Evolutionary conservation across 352 stramenopile genomes (phyloP).

Genomic region (Plasmopara muralis): DNA sequence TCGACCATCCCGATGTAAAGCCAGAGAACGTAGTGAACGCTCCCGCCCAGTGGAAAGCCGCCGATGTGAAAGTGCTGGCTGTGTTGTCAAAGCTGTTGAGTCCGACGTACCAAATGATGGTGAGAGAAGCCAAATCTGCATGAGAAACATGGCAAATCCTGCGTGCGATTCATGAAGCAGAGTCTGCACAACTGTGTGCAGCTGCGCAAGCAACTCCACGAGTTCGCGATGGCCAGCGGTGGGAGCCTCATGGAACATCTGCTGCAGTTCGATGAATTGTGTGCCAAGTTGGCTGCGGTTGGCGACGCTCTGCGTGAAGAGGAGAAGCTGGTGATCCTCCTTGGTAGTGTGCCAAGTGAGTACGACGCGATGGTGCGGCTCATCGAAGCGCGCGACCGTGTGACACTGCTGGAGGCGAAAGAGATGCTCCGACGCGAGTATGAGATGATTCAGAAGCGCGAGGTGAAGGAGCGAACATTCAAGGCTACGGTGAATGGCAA

Average conservation of each 20-base stretch:
- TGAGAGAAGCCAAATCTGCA: conserved; percentile 2
- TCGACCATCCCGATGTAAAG: too few species aligned
- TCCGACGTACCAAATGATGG: conserved; percentile 4
- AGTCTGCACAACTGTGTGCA: conserved; percentile 10
- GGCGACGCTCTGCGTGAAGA: neutral
- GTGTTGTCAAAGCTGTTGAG: neutral
- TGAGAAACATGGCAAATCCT: neutral
- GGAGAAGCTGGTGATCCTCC: conserved; percentile 7
- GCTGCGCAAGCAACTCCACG: conserved; percentile 4
- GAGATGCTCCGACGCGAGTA: conserved; percentile 4
- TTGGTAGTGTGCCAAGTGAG: conserved; percentile 4
- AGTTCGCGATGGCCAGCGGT: too few species aligned
- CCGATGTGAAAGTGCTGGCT: neutral
- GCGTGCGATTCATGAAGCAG: conserved; percentile 7
- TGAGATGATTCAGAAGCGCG: neutral
- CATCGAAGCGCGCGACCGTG: neutral
- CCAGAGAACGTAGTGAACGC: too few species aligned
- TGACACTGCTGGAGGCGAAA: neutral
- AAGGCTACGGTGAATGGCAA: too few species aligned
- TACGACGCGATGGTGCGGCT: conserved; percentile 5
- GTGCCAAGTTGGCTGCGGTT: too few species aligned
- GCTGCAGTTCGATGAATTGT: too few species aligned
- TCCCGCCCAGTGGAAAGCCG: neutral
- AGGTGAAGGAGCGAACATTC: neutral
- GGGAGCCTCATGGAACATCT: too few species aligned